Base-by-base conservation (phyloP, 345 rosid species). In the Moricandia arvensis region DNA sequence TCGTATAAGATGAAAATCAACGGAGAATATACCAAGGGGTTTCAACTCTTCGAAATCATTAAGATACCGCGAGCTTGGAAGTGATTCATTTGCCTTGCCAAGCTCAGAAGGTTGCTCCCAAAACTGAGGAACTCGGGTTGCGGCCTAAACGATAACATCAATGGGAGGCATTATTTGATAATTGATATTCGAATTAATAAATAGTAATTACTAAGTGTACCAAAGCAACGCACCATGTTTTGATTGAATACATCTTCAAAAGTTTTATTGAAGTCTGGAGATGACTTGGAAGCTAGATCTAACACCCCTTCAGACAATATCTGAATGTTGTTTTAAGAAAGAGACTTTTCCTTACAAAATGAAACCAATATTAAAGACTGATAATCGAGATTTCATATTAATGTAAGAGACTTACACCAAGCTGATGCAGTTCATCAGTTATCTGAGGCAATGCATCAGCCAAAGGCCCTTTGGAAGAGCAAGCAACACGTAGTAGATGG, bases 21-120 rank as follows among this genome's bases (percentile, higher is more conserved):
- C 34, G n/a, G 80, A 65, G 2, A 47, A 10, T 49, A 71, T 87
- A 94, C 98, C 98, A 65, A 94, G 95, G 63, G 93, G 76, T 59
- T 86, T 89, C 72, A 94, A 84, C 91, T 94, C 98, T 83, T 94
- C 97, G 66, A 94, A 94, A 86, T 94, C 98, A 83, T 72, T 86
- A 66, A 91, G 90, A 86, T 94, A 94, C 49, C 98, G 91, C 10
- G 98, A 94, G 85, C 79, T 91, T 60, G 89, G 90, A 68, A 83
- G 73, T 71, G 88, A 81, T 18, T 75, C 41, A 73, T 76, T 79
- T 29, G 83, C 79, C 83, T 82, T 86, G 74, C 80, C 90, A 68
- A 72, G 61, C 80, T 87, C 91, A 61, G 83, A 83, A 49, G 84
- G 66, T 68, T 93, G 87, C 82, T 86, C 85, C 98, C 98, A 94